A percentile compares a stretch with the other conserved stretches of the same genome.
These are phyloP conservation scores for Panaeolus cyanescens DNA, from an alignment of 768 basidiomycete genomes.

Conservation along the genomic window DNA sequence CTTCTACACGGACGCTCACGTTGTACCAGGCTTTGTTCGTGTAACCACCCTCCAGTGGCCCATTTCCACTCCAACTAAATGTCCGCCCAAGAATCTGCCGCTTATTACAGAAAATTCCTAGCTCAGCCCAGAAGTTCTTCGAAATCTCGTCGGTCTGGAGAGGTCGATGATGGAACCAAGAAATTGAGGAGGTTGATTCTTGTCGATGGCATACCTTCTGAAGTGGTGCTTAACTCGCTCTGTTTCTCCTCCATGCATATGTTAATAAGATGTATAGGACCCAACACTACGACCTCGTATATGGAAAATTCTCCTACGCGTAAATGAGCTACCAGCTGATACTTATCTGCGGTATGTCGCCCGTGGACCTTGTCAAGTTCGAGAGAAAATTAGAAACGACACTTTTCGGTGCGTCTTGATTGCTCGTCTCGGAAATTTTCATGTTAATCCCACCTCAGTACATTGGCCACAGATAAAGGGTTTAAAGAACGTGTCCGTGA, in stretches of 20 bases:
- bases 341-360: conserved; percentile 78
- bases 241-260: background rate
- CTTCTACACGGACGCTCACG: background rate
- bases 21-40: background rate
- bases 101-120: conserved; percentile 81
- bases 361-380: conserved; percentile 83
- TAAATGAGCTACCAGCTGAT: conserved; percentile 77
- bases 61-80: conserved; percentile 15
- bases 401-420: conserved; percentile 74
- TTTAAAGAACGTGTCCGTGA: conserved; percentile 97
- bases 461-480: conserved; percentile 94
- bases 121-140: conserved; percentile 67
- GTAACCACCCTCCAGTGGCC: background rate
- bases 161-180: conserved; percentile 79
- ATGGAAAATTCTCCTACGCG: conserved; percentile 92
- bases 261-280: conserved; percentile 48
- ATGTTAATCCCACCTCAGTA: conserved; percentile 43
- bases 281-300: conserved; percentile 83
- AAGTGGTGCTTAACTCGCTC: conserved; percentile 50
- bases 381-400: conserved; percentile 94
- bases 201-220: conserved; percentile 86
- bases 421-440: background rate
- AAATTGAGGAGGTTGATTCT: conserved; percentile 86
- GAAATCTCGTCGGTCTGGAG: conserved; percentile 60
- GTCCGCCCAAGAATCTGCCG: conserved; percentile 47